Conservation (phyloP, 495 filamentous ascomycete species). For the Jackrogersella multiformis region DNA sequence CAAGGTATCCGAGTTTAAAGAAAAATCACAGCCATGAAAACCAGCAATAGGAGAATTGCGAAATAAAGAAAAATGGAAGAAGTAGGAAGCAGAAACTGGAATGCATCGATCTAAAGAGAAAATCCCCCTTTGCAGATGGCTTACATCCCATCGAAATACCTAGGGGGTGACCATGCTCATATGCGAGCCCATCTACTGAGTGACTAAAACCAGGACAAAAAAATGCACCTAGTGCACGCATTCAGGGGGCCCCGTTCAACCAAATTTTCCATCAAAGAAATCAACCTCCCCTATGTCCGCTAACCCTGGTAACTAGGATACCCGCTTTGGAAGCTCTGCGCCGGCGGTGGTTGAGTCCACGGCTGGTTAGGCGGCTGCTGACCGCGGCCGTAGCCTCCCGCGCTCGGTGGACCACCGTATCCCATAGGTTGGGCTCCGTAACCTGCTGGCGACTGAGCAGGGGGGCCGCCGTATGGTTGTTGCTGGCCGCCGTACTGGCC, state of each 20-base stretch:
- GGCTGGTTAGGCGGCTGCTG: conserved; percentile 77
- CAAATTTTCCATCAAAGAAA: conserved; percentile 18
- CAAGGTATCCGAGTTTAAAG: conserved; percentile 38
- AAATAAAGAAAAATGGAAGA: conserved; percentile 44
- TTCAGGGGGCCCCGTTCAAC: conserved; percentile 18
- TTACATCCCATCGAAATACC: conserved; percentile 35
- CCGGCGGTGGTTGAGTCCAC: conserved; percentile 72
- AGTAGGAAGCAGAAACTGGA: conserved; percentile 39
- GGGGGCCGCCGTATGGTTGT: conserved; percentile 60
- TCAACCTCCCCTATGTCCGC: conserved; percentile 15
- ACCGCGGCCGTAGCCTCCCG: conserved; percentile 84
- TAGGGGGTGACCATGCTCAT: conserved; percentile 7
- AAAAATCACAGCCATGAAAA: conserved; percentile 48
- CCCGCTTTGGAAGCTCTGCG: conserved; percentile 66
- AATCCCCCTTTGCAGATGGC: conserved; percentile 27
- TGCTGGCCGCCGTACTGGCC: conserved; percentile 64
- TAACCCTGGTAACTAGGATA: conserved; percentile 70
- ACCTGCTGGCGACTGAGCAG: conserved; percentile 66
- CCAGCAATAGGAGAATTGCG: conserved; percentile 27
- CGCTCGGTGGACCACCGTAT: conserved; percentile 71
- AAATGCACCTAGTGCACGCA: conserved; percentile 21
- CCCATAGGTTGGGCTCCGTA: conserved; percentile 71
- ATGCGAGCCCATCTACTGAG: conserved; percentile 22
- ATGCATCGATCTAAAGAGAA: conserved; percentile 43
- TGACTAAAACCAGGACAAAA: conserved; percentile 24